Conservation (phyloP, 495 filamentous ascomycete genomes). For the Cercophora newfieldiana region DNA sequence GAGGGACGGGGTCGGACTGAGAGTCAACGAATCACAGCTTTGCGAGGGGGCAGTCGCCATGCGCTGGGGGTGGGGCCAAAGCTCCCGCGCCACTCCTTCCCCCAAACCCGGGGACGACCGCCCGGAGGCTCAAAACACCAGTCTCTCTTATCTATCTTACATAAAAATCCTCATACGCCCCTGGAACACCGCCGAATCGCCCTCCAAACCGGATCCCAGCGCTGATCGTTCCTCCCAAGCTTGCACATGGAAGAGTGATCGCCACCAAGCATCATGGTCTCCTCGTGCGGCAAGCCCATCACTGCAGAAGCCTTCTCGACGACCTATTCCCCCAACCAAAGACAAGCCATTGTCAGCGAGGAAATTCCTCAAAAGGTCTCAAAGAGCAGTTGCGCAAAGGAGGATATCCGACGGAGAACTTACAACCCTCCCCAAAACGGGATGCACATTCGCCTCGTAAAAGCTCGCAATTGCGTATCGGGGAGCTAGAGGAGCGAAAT, state of each 20-base stretch:
- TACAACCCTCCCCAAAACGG: neutral
- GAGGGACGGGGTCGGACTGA: too few species aligned
- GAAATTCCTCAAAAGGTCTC: too few species aligned
- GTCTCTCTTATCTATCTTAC: too few species aligned
- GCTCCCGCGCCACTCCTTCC: too few species aligned
- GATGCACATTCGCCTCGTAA: constrained; percentile 7
- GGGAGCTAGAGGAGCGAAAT: neutral
- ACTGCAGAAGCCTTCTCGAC: constrained; percentile 16
- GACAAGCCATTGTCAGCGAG: too few species aligned
- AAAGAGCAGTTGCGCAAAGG: neutral
- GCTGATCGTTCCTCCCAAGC: neutral
- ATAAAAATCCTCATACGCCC: too few species aligned
- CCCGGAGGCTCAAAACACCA: too few species aligned
- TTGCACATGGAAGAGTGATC: constrained; percentile 20
- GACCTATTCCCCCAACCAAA: too few species aligned
- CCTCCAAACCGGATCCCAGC: constrained; percentile 17
- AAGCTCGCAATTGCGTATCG: neutral
- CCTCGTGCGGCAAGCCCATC: constrained; percentile 19
- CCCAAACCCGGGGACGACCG: too few species aligned
- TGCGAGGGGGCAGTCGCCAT: too few species aligned
- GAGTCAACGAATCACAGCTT: too few species aligned
- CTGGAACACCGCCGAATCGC: constrained; percentile 25
- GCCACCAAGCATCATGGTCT: constrained; percentile 20
- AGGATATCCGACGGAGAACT: constrained; percentile 19
- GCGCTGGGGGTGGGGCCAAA: too few species aligned